phyloP scores from a whole-genome alignment of 192 early-diverging fungal species.

The Physocladia obscura region DNA sequence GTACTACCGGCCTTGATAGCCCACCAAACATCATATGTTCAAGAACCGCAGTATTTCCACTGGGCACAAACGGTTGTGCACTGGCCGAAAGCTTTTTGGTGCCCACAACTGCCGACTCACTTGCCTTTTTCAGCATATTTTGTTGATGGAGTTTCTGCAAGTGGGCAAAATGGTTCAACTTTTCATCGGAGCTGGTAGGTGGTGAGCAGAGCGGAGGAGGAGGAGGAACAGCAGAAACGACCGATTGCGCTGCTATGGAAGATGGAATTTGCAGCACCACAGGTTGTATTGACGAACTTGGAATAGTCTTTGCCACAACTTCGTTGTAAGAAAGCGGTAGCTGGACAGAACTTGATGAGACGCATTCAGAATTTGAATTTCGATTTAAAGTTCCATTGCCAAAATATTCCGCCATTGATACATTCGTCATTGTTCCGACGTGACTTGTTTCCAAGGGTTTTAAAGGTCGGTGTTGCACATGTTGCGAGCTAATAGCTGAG shows the following conservation, averaged over 20 bases:
- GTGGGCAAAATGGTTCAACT: background rate
- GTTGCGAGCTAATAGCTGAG: too few relatives aligned
- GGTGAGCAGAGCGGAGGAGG: too few relatives aligned
- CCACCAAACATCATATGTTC: background rate
- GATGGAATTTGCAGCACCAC: background rate
- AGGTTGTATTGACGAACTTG: too few relatives aligned
- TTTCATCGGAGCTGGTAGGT: too few relatives aligned
- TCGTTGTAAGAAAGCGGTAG: background rate
- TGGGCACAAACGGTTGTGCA: background rate
- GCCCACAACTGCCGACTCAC: background rate
- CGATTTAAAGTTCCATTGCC: conserved; percentile 11
- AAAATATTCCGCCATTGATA: conserved; percentile 19
- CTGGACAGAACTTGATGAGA: background rate
- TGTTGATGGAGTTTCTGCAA: background rate
- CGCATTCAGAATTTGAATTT: background rate
- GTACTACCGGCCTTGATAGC: too few relatives aligned
- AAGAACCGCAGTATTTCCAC: background rate
- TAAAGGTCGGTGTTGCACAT: too few relatives aligned
- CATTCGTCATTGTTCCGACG: conserved; percentile 15
- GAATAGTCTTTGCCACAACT: background rate
- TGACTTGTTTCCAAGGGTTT: too few relatives aligned
- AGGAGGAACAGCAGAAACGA: too few relatives aligned
- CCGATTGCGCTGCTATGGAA: too few relatives aligned
- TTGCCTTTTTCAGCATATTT: background rate
- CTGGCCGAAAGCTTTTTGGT: background rate